Evolutionary conservation across 176 grass and related monocot species (phyloP).

Genomic region (Zea mays): DNA sequence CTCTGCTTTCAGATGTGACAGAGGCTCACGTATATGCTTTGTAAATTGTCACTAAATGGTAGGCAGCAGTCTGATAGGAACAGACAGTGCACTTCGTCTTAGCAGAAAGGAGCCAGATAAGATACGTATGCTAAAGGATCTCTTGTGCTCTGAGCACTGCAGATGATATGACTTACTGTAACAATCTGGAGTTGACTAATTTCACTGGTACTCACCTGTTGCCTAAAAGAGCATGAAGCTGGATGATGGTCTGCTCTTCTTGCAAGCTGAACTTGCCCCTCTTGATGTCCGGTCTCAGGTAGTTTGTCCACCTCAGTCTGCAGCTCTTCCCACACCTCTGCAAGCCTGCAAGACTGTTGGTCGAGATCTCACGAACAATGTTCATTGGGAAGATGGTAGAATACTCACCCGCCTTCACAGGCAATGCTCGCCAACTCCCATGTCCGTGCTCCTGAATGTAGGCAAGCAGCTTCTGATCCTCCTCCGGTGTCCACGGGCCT

Average conservation of each 20-base stretch:
- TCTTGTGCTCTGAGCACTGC: slow-evolving; percentile 10
- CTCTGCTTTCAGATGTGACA: slow-evolving; percentile 30
- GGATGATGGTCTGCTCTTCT: slow-evolving; percentile 95
- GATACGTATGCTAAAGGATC: slow-evolving; percentile 26
- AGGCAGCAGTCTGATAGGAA: slow-evolving; percentile 36
- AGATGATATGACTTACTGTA: slow-evolving; percentile 16
- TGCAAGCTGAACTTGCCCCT: slow-evolving; percentile 97
- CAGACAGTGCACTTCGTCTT: slow-evolving; percentile 40
- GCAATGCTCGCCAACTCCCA: slow-evolving; percentile 93
- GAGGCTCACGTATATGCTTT: slow-evolving; percentile 30
- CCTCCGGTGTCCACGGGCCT: slow-evolving; percentile 84
- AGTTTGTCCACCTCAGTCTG: slow-evolving; percentile 95
- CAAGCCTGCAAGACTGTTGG: slow-evolving; percentile 59
- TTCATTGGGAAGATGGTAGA: slow-evolving; percentile 24
- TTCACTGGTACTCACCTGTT: slow-evolving; percentile 58
- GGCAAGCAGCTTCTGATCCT: slow-evolving; percentile 91
- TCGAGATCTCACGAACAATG: slow-evolving; percentile 9
- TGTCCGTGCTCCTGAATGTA: slow-evolving; percentile 95
- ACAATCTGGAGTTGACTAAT: slow-evolving; percentile 11
- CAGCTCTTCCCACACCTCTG: slow-evolving; percentile 97
- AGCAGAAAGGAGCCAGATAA: slow-evolving; percentile 16
- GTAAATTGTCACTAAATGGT: slow-evolving; percentile 24
- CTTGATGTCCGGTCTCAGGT: slow-evolving; percentile 93
- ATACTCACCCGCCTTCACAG: slow-evolving; percentile 78
- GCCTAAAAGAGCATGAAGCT: slow-evolving; percentile 92